Percentiles rank a stretch among this genome's conserved stretches.
Conservation (phyloP, 805 yeast genomes). For the Metschnikowia amazonensis region DNA sequence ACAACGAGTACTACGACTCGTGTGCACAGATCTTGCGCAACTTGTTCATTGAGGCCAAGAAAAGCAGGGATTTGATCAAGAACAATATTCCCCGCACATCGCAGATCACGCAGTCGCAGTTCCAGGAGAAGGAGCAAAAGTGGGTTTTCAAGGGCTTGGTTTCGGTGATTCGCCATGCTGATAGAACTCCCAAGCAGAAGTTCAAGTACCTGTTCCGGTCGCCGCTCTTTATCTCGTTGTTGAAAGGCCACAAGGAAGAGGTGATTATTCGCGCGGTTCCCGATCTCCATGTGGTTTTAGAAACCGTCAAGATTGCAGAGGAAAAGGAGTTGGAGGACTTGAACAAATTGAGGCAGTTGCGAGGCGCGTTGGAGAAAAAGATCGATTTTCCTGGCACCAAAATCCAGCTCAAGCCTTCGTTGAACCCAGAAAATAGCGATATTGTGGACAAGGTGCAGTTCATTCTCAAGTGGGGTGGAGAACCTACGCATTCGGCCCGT, state of each 20-base stretch:
- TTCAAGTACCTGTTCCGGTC: conserved; percentile 92
- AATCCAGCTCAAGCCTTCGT: conserved; percentile 87
- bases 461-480: conserved; percentile 98
- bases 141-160: conserved; percentile 97
- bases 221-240: conserved; percentile 74
- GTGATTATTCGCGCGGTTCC: conserved; percentile 89
- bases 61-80: conserved; percentile 37
- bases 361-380: conserved; percentile 83
- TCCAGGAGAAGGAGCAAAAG: conserved; percentile 71
- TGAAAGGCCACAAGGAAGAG: conserved; percentile 94
- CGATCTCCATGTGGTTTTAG: conserved; percentile 80
- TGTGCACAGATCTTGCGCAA: conserved; percentile 75
- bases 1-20: conserved; percentile 75
- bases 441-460: conserved; percentile 93
- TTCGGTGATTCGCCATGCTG: conserved; percentile 92
- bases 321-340: conserved; percentile 77
- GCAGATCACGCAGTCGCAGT: conserved; percentile 35
- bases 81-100: conserved; percentile 33
- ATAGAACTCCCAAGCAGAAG: conserved; percentile 97
- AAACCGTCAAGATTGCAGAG: conserved; percentile 78
- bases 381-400: conserved; percentile 93
- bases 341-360: conserved; percentile 68
- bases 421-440: conserved; percentile 53
- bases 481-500: conserved; percentile 95
- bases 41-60: conserved; percentile 57